Percentiles rank a stretch among this genome's conserved stretches.
Conservation (phyloP, 306 rosid species). For the Vicia sativa region DNA sequence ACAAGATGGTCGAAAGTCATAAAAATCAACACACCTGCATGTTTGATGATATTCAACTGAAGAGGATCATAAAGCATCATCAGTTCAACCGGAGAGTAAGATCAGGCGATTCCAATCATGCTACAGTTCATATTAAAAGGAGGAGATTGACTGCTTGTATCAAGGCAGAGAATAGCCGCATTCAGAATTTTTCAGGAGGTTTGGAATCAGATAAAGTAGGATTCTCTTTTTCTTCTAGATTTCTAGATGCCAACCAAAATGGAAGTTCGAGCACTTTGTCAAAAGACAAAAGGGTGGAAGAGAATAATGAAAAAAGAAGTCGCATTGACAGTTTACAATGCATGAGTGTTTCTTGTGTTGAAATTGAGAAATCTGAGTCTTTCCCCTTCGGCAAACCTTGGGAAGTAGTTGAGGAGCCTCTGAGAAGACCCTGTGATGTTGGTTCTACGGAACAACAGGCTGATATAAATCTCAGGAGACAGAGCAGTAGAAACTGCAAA, state of each 20-base stretch:
- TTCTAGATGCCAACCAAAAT: constrained; percentile 44
- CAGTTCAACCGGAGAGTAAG: constrained; percentile 52
- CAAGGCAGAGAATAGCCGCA: constrained; percentile 50
- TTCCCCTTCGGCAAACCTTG: not conserved
- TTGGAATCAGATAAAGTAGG: constrained; percentile 42
- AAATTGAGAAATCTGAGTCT: not conserved
- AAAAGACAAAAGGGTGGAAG: not conserved
- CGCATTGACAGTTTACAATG: constrained; percentile 24
- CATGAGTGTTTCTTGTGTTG: not conserved
- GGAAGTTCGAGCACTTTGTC: constrained; percentile 36
- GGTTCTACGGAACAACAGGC: constrained; percentile 12
- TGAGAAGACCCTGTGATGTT: constrained; percentile 14
- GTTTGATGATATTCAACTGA: constrained; percentile 44
- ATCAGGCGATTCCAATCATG: constrained; percentile 50
- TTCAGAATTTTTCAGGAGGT: constrained; percentile 44
- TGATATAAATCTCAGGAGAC: constrained; percentile 55
- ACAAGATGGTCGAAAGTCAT: constrained; percentile 35
- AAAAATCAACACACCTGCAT: constrained; percentile 38
- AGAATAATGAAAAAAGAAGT: constrained; percentile 16
- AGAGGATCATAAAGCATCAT: constrained; percentile 45
- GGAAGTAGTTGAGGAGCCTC: constrained; percentile 29
- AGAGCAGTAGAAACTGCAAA: constrained; percentile 78
- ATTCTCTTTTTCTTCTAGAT: constrained; percentile 37
- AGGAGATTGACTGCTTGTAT: constrained; percentile 62
- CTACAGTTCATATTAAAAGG: constrained; percentile 54